Base-by-base conservation (phyloP, 306 rosid species). In the Acacia melanoxylon region DNA sequence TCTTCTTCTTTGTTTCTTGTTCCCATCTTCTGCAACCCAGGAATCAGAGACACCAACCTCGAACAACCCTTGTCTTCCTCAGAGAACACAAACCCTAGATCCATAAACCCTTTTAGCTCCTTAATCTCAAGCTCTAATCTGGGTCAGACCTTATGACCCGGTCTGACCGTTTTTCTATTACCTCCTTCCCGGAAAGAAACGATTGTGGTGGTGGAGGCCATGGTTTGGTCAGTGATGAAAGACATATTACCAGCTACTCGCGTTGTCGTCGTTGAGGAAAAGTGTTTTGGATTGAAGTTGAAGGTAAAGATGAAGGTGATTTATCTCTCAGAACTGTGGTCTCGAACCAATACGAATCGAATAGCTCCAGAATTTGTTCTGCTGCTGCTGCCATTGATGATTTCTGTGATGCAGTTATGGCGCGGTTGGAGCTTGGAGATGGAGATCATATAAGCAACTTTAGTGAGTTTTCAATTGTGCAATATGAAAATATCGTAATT, bases 71-170 rank as follows among this genome's bases (percentile, higher is more conserved):
- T 88, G 61, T 90, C 97, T 62, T 92, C 91, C 75, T 92, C 93
- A 11, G 92, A 86, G 48, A 94, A 94, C 46, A 85, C 94, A 79
- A 87, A 94, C n/a, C 98, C 98, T 85, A 94, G 80, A 92, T 94
- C 98, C 94, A 91, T 92, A 82, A 94, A 91, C 75, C 97, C 96
- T 74, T 94, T 94, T 0, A 92, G 87, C 75, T 94, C 98, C 72
- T 83, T 78, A 77, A 90, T 87, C 83, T 94, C 97, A 33, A 92
- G 94, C 56, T 91, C 93, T 3, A 97, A 33, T 17, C 40, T 78
- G 41, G 52, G 78, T 29, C 69, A 81, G 56, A 61, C 5, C 8
- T 11, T 25, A 12, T 61, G 35, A 61, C 73, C 75, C 1, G 40
- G 54, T 65, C 48, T 72, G 17, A 15, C 17, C 5, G 1, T 14